Percentiles rank a stretch among this genome's conserved stretches.
Evolutionary conservation across 208 protist species (phyloP).

Genomic region (Trichomonas vaginalis): DNA sequence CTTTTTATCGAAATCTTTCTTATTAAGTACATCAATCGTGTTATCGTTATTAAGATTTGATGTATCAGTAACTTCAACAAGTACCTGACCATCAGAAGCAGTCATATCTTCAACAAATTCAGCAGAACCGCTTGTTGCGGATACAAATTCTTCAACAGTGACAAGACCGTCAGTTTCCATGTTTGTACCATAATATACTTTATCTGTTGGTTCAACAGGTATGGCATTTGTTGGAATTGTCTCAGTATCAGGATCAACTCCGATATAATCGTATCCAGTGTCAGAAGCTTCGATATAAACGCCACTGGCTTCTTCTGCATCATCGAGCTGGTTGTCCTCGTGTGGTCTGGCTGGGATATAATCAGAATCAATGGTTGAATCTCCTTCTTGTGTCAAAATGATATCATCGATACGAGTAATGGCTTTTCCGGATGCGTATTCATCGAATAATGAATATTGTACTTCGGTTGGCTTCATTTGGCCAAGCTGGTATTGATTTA

Average conservation of each 20-base stretch:
- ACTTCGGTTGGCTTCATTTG: not conserved
- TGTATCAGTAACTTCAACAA: not conserved
- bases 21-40: not conserved
- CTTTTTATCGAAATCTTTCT: not conserved
- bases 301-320: not conserved
- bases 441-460: not conserved
- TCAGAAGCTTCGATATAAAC: not conserved
- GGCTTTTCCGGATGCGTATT: not conserved
- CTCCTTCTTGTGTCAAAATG: not conserved
- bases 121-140: not conserved
- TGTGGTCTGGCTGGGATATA: not conserved
- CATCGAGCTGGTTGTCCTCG: not conserved
- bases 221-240: not conserved
- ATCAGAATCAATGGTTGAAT: not conserved
- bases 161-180: not conserved
- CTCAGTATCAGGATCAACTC: not conserved
- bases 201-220: not conserved
- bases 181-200: not conserved
- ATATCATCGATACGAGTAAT: not conserved
- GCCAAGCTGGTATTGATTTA: not conserved
- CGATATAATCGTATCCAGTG: not conserved
- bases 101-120: not conserved
- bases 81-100: not conserved
- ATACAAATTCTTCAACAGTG: not conserved
- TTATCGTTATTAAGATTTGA: not conserved